Conservation (phyloP, 2,329 filamentous ascomycete genomes). For the Sclerotinia spermophila region DNA sequence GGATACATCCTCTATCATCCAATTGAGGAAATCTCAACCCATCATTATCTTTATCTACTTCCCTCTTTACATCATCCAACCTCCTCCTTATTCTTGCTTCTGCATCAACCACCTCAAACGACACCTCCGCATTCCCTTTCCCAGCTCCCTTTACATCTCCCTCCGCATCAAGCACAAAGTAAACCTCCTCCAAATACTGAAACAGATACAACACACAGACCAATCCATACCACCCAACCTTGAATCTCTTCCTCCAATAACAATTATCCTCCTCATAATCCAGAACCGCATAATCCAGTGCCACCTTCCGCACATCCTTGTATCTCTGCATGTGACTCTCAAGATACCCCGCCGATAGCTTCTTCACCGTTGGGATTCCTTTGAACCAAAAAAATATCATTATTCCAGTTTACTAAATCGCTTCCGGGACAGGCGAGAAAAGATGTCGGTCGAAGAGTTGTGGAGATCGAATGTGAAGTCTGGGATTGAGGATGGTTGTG, state of each 20-base stretch:
- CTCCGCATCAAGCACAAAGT: slow-evolving; percentile 13
- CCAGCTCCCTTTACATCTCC: background rate
- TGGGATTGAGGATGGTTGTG: background rate
- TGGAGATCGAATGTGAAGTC: background rate
- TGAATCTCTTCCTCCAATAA: background rate
- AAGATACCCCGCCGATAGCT: background rate
- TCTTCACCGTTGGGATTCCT: background rate
- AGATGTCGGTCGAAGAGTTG: background rate
- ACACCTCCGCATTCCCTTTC: background rate
- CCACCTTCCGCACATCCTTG: slow-evolving; percentile 6
- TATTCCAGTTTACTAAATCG: background rate
- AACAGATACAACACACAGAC: background rate
- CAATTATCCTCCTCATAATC: slow-evolving; percentile 11
- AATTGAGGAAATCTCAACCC: slow-evolving; percentile 11
- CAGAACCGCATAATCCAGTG: slow-evolving; percentile 5
- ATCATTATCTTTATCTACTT: background rate
- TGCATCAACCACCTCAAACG: slow-evolving; percentile 5
- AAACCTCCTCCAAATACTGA: slow-evolving; percentile 10
- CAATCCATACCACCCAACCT: background rate
- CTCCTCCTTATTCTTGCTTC: background rate
- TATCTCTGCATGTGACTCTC: background rate
- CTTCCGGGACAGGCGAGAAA: background rate
- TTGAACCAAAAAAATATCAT: slow-evolving; percentile 17
- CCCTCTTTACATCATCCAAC: background rate
- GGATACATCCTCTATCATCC: slow-evolving; percentile 14